A percentile compares a stretch with the other conserved stretches of the same genome.
phyloP scores from a whole-genome alignment of 257 asterid species.

The Gynochthodes officinalis region DNA sequence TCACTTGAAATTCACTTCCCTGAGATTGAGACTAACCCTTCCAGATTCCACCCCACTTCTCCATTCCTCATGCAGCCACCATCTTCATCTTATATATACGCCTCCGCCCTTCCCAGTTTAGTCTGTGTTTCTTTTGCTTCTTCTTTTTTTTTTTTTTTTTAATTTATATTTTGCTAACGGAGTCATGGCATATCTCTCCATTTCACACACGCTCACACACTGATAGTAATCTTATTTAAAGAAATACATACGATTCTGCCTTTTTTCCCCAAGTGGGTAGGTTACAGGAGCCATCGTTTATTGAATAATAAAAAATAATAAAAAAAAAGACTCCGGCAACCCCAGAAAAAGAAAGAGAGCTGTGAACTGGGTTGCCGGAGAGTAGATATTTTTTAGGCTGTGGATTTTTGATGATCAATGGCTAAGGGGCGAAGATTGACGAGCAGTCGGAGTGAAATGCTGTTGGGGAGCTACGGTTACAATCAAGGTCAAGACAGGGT shows the following conservation, averaged over 20 bases:
- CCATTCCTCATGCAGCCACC: constrained; percentile 22
- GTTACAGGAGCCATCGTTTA: too few relatives aligned
- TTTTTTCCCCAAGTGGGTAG: background rate
- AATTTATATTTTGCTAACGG: too few relatives aligned
- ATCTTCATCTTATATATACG: constrained; percentile 46
- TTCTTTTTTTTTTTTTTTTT: background rate
- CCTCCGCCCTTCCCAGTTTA: constrained; percentile 27
- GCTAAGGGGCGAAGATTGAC: constrained; percentile 72
- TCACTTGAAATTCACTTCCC: constrained; percentile 46
- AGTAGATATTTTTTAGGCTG: background rate
- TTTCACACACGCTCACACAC: background rate
- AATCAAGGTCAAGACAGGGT: constrained; percentile 33
- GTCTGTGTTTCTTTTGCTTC: constrained; percentile 15
- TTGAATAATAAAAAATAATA: too few relatives aligned
- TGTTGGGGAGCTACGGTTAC: constrained; percentile 43
- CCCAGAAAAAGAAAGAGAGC: background rate
- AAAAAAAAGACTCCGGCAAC: constrained; percentile 35
- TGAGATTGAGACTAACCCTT: constrained; percentile 3
- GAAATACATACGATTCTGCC: background rate
- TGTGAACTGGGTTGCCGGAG: constrained; percentile 27
- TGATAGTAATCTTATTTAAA: background rate
- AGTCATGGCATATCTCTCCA: constrained; percentile 13
- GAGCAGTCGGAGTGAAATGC: constrained; percentile 59
- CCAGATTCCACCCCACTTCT: constrained; percentile 9
- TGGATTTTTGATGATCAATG: constrained; percentile 42